Evolutionary conservation across 371 early-diverging fungal species (phyloP).

Genomic region (Blyttiomyces sp.): DNA sequence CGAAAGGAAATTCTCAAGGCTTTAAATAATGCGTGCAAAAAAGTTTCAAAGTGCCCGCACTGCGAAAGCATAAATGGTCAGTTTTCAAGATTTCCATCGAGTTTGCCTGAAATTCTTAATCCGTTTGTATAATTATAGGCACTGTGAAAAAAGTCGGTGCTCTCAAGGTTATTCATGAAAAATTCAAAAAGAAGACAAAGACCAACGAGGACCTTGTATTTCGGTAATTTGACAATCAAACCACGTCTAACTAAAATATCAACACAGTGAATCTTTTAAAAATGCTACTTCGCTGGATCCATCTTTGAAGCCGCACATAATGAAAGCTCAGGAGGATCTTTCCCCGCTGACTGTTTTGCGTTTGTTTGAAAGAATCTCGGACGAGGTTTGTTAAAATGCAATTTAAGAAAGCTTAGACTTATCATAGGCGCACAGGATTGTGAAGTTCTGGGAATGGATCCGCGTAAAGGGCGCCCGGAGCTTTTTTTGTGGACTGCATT

Average conservation of each 20-base stretch:
- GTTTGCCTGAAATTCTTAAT: neutral
- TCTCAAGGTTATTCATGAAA: conserved; percentile 95
- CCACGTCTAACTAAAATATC: conserved; percentile 23
- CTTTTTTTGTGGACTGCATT: conserved; percentile 88
- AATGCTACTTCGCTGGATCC: conserved; percentile 70
- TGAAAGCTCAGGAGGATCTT: conserved; percentile 91
- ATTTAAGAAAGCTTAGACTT: conserved; percentile 16
- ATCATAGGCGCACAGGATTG: conserved; percentile 61
- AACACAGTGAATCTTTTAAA: conserved; percentile 67
- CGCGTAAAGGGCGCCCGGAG: conserved; percentile 84
- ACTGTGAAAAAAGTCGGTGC: conserved; percentile 94
- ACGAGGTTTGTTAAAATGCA: conserved; percentile 50
- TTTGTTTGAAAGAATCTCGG: conserved; percentile 82
- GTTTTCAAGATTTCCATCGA: neutral
- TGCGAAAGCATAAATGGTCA: conserved; percentile 83
- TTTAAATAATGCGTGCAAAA: conserved; percentile 86
- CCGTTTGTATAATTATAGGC: conserved; percentile 15
- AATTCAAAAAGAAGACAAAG: conserved; percentile 76
- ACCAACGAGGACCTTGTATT: conserved; percentile 73
- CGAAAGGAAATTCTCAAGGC: conserved; percentile 76
- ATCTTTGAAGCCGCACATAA: conserved; percentile 69
- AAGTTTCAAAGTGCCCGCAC: conserved; percentile 80
- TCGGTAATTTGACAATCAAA: conserved; percentile 18
- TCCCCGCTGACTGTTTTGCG: conserved; percentile 86
- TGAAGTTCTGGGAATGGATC: conserved; percentile 90